Percentiles rank a stretch among this genome's conserved stretches.
Conservation (phyloP, 2,329 filamentous ascomycete genomes). For the Calonectria pseudoreteaudii region DNA sequence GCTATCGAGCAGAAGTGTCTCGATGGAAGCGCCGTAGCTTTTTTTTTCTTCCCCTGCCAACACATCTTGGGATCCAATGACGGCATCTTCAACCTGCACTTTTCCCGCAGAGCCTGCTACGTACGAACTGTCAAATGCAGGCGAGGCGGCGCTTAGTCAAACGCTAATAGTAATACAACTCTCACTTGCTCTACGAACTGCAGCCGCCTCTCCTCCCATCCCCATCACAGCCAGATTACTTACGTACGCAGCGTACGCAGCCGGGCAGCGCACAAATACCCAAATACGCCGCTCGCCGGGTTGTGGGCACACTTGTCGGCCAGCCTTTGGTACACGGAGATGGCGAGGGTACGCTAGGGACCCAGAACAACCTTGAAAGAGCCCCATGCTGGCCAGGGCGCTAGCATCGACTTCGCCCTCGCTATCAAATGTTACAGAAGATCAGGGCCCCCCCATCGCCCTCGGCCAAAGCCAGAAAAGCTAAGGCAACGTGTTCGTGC, state of each 20-base stretch:
- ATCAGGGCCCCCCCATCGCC: neutral
- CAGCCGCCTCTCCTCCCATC: neutral
- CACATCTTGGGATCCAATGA: neutral
- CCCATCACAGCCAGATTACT: neutral
- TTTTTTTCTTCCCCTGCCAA: neutral
- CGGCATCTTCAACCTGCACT: neutral
- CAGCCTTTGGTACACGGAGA: neutral
- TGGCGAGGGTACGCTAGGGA: conserved; percentile 6
- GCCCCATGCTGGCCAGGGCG: neutral
- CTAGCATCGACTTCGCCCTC: conserved; percentile 6
- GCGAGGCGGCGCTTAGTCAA: neutral
- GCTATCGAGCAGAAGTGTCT: neutral
- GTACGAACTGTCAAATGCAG: neutral
- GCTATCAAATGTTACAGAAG: conserved; percentile 6
- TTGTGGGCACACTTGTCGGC: neutral
- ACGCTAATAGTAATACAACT: neutral
- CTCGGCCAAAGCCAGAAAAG: neutral
- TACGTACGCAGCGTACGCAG: conserved; percentile 1
- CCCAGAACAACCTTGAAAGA: conserved; percentile 6
- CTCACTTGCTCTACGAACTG: neutral
- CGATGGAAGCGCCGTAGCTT: conserved; percentile 2
- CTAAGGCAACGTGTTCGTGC: conserved; percentile 8
- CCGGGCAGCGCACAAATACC: neutral
- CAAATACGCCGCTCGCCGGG: neutral
- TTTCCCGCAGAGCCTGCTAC: neutral